Conservation (phyloP, 225 moss, liverwort and hornwort species). For the Antitrichia curtipendula region DNA sequence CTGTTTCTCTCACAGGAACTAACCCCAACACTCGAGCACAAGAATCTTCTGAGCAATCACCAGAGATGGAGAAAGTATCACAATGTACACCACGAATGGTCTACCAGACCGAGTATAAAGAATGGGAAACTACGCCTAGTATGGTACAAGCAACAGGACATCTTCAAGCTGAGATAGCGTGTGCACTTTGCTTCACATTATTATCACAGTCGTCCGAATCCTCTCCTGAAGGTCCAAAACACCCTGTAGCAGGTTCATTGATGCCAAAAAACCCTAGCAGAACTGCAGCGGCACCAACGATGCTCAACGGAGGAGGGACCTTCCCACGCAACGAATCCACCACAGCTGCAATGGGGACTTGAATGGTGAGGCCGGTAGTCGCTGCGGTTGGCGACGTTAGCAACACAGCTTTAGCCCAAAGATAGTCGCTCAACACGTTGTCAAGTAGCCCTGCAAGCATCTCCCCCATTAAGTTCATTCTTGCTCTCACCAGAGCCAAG, state of each 20-base stretch:
- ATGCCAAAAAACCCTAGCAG: slow-evolving; percentile 89
- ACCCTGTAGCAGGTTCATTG: slow-evolving; percentile 51
- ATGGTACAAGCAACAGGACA: neutral
- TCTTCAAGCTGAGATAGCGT: neutral
- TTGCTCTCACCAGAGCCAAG: neutral
- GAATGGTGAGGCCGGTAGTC: slow-evolving; percentile 82
- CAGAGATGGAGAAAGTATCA: neutral
- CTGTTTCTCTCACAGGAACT: neutral
- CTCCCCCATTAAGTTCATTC: neutral
- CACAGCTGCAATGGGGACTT: slow-evolving; percentile 85
- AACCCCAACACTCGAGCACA: neutral
- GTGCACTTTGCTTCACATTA: neutral
- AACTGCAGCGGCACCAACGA: slow-evolving; percentile 63
- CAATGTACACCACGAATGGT: neutral
- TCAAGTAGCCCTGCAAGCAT: slow-evolving; percentile 63
- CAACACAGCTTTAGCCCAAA: slow-evolving; percentile 90
- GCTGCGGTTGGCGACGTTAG: slow-evolving; percentile 88
- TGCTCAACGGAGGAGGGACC: slow-evolving; percentile 37
- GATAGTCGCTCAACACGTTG: slow-evolving; percentile 87
- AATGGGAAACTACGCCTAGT: neutral
- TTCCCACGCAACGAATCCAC: slow-evolving; percentile 74
- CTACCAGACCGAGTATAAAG: neutral
- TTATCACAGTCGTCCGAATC: neutral
- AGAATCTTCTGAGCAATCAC: neutral
- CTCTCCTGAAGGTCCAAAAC: slow-evolving; percentile 12